A percentile compares a stretch with the other conserved stretches of the same genome.
Evolutionary conservation across 805 yeast genomes (phyloP).

Genomic region (Cyberlindnera amylophila): DNA sequence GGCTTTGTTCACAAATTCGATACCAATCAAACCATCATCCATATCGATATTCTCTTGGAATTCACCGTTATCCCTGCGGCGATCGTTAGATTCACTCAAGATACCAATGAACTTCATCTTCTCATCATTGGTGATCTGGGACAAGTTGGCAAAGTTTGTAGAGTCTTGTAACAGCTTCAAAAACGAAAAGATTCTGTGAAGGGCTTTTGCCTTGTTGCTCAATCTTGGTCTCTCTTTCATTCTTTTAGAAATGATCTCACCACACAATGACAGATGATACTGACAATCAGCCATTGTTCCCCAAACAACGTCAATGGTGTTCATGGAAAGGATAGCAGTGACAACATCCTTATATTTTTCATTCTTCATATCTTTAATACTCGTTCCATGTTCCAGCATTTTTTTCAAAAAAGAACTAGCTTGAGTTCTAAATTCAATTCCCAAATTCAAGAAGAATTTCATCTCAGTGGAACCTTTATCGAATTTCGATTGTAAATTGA

Average conservation of each 20-base stretch:
- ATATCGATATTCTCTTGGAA: constrained; percentile 40
- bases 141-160: constrained; percentile 28
- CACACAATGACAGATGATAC: constrained; percentile 72
- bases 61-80: constrained; percentile 25
- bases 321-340: constrained; percentile 82
- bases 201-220: constrained; percentile 69
- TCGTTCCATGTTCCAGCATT: constrained; percentile 41
- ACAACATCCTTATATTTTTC: constrained; percentile 82
- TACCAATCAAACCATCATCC: constrained; percentile 43
- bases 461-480: constrained; percentile 62
- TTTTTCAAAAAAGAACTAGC: constrained; percentile 65
- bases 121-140: constrained; percentile 15
- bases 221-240: constrained; percentile 61
- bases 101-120: constrained; percentile 13
- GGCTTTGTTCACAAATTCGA: constrained; percentile 30
- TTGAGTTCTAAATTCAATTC: constrained; percentile 69
- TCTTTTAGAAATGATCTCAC: constrained; percentile 65
- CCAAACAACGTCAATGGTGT: constrained; percentile 84
- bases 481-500: constrained; percentile 71
- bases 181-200: constrained; percentile 77
- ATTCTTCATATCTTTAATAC: neutral
- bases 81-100: constrained; percentile 13
- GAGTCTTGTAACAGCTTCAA: constrained; percentile 75
- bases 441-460: constrained; percentile 67
- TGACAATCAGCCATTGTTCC: constrained; percentile 87